Evolutionary conservation across 2,329 filamentous ascomycete species (phyloP), one percentile per base, ranked within the genome.

Genomic region (Trichophyton benhamiae): DNA sequence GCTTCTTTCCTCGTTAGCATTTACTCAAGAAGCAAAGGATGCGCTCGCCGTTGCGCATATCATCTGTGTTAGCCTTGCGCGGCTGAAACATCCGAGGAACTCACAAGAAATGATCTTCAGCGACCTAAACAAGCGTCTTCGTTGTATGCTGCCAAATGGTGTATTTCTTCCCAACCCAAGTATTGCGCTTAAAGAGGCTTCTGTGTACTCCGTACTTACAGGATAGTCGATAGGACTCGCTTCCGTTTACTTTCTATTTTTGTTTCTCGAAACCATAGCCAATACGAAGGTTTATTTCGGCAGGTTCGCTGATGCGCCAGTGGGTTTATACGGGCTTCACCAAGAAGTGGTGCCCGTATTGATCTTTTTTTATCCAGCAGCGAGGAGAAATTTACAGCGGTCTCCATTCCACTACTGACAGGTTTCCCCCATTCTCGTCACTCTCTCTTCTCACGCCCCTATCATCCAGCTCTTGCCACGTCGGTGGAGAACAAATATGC

Each of bases 71-170:
- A 55, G 52, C 52, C 52, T 55, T 13, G 52, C 52, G 52, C 52
- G 52, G 52, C 52, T 55, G 52, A 55, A 36, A 55, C 52, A 55
- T 36, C 52, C 27, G 27, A 55, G 17, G 52, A 55, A 55, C 52
- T n/a, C 52, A 55, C 52, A 55, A 55, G 52, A 55, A 55, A 55
- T 55, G 52, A 55, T 55, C 52, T 55, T 27, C 52, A 55, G 30
- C 7, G 15, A 11, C 52, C 52, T 2, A 55, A 55, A n/a, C 27
- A 36, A 33, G 52, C 52, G 27, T 33, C 27, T 36, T 38, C 27
- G 7, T n/a, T 8, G 52, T 15, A 6, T n/a, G 25, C 25, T 22
- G 17, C 52, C 15, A 55, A 55, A 17, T n/a, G 15, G 30, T 55
- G 33, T 22, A 13, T 7, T 30, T 52, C 46, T 27, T 30, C 22